Evolutionary conservation across 305 asterid species (phyloP).

Genomic region (Plantago coronopus): DNA sequence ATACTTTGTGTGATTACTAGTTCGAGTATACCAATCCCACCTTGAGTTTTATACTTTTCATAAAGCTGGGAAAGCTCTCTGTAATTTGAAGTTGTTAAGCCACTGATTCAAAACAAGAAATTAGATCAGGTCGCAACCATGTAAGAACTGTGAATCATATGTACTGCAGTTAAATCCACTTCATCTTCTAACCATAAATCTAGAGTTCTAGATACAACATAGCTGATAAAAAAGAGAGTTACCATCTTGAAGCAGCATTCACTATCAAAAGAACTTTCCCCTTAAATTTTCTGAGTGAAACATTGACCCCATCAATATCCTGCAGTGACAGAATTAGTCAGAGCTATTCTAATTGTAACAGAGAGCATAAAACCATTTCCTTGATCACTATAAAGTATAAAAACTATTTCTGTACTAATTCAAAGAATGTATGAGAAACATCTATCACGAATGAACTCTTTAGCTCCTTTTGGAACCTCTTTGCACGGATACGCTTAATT

Average conservation of each 20-base stretch:
- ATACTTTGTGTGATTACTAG: not conserved
- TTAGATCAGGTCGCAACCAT: constrained; percentile 17
- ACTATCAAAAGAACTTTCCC: constrained; percentile 76
- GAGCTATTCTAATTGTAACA: not conserved
- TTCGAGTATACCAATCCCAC: constrained; percentile 35
- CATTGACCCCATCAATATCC: constrained; percentile 78
- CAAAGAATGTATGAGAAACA: too few relatives aligned
- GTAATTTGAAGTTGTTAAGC: constrained; percentile 83
- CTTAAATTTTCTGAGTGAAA: constrained; percentile 69
- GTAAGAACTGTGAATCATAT: not conserved
- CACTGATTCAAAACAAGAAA: constrained; percentile 47
- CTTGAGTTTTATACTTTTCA: constrained; percentile 80
- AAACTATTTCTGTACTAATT: too few relatives aligned
- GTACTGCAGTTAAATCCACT: constrained; percentile 8
- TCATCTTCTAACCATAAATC: not conserved
- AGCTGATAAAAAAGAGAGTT: constrained; percentile 25
- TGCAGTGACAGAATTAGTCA: constrained; percentile 30
- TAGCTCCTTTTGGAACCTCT: too few relatives aligned
- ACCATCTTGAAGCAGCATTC: constrained; percentile 95
- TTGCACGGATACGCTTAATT: too few relatives aligned
- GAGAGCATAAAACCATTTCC: not conserved
- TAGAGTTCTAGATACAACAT: not conserved
- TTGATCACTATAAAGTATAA: too few relatives aligned
- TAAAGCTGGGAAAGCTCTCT: constrained; percentile 71
- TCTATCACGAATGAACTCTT: too few relatives aligned